A percentile compares a stretch with the other conserved stretches of the same genome.
phyloP scores from a whole-genome alignment of 768 basidiomycete species.

The Leccinum aurantiacum region DNA sequence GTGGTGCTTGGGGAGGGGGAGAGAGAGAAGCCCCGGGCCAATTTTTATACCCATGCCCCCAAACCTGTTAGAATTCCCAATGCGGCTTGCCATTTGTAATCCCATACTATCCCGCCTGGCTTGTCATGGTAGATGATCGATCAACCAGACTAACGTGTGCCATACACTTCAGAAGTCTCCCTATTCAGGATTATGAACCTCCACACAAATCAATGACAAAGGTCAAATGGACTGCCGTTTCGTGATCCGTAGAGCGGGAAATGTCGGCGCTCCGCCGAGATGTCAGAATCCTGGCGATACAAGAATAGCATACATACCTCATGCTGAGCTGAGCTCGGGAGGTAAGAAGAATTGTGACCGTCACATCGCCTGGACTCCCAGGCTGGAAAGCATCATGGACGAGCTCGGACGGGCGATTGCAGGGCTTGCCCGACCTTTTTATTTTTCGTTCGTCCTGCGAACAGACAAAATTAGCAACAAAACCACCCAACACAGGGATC shows the following conservation, averaged over 20 bases:
- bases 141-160: background rate
- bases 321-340: constrained; percentile 2
- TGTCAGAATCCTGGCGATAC: background rate
- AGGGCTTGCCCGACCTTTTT: background rate
- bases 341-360: background rate
- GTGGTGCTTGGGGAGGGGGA: constrained; percentile 3
- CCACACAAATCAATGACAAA: background rate
- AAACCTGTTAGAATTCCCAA: constrained; percentile 6
- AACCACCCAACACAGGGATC: background rate
- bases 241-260: background rate
- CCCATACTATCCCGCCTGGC: background rate
- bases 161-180: background rate
- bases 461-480: background rate
- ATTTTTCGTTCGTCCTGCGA: background rate
- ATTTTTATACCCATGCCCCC: constrained; percentile 17
- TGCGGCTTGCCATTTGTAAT: background rate
- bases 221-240: background rate
- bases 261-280: constrained; percentile 1
- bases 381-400: background rate
- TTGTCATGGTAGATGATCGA: background rate
- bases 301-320: background rate
- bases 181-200: background rate
- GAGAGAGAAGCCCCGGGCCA: background rate
- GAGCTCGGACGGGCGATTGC: background rate
- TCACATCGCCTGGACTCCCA: background rate